Evolutionary conservation across 2,329 filamentous ascomycete genomes (phyloP).

Genomic region (Fusarium duplospermum): DNA sequence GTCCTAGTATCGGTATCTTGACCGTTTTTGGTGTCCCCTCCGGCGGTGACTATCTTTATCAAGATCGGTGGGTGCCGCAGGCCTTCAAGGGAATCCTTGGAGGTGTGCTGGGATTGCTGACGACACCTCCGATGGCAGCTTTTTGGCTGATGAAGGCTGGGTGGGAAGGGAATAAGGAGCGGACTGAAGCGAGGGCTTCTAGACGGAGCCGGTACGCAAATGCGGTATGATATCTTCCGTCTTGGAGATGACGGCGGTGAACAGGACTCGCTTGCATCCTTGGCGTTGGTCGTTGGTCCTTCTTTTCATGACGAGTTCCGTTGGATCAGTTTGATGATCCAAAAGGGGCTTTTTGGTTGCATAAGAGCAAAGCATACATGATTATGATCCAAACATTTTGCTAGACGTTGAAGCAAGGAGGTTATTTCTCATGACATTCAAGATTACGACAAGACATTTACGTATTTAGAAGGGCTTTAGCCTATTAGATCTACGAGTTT

Average conservation of each 20-base stretch:
- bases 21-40: constrained; percentile 50
- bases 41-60: constrained; percentile 58
- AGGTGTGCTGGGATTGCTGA: constrained; percentile 57
- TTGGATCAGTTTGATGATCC: neutral
- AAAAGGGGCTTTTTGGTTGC: neutral
- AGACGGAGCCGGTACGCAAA: neutral
- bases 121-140: constrained; percentile 59
- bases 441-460: neutral
- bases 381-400: neutral
- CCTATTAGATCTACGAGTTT: neutral
- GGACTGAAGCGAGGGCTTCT: constrained; percentile 13
- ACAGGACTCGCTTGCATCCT: neutral
- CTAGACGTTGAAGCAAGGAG: neutral
- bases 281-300: neutral
- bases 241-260: neutral
- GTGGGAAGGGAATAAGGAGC: constrained; percentile 49
- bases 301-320: neutral
- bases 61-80: constrained; percentile 58
- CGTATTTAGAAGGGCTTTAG: neutral
- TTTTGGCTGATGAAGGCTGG: constrained; percentile 65
- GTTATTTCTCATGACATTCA: neutral
- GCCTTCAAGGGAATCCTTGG: constrained; percentile 64
- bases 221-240: neutral
- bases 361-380: neutral
- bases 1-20: constrained; percentile 56